Evolutionary conservation across 1,284 basidiomycete species (phyloP).

Genomic region (Anthracocystis panici-leucophaei): DNA sequence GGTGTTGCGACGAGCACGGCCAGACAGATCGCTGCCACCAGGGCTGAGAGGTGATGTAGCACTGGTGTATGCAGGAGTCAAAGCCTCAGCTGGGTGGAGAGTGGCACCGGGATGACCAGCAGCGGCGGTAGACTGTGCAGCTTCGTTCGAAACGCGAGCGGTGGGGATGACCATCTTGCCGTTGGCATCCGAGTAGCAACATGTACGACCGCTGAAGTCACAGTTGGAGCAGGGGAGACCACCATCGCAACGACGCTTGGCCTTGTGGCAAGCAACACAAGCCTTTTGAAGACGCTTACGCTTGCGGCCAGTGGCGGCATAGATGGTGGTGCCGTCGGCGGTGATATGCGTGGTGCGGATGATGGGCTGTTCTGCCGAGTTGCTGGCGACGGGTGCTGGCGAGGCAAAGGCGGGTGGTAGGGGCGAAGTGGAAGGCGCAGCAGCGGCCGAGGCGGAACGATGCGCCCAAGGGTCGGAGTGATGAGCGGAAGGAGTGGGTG

Average conservation of each 20-base stretch:
- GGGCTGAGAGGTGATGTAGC: conserved; percentile 20
- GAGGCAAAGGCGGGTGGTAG: conserved; percentile 33
- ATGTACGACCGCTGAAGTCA: conserved; percentile 70
- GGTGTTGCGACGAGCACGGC: conserved; percentile 39
- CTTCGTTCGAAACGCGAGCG: conserved; percentile 43
- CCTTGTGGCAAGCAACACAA: conserved; percentile 69
- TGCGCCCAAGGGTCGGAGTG: conserved; percentile 31
- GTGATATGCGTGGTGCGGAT: conserved; percentile 49
- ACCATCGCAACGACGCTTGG: conserved; percentile 73
- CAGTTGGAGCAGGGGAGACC: conserved; percentile 73
- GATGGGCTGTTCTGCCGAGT: conserved; percentile 31
- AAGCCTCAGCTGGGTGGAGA: conserved; percentile 32
- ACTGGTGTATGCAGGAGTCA: conserved; percentile 29
- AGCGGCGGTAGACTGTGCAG: conserved; percentile 10
- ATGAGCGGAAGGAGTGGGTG: conserved; percentile 13
- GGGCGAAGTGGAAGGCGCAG: conserved; percentile 20
- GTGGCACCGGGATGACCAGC: conserved; percentile 13
- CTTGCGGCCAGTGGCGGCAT: conserved; percentile 61
- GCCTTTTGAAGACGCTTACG: conserved; percentile 65
- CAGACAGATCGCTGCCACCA: conserved; percentile 32
- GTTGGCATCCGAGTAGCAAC: conserved; percentile 69
- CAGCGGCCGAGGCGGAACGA: conserved; percentile 10
- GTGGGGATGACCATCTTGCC: conserved; percentile 57
- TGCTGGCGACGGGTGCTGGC: conserved; percentile 9
- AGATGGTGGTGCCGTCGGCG: conserved; percentile 52